Percentiles rank a stretch among this genome's conserved stretches.
Evolutionary conservation across 768 basidiomycete genomes (phyloP).

Genomic region (Lactifluus hygrophoroides): DNA sequence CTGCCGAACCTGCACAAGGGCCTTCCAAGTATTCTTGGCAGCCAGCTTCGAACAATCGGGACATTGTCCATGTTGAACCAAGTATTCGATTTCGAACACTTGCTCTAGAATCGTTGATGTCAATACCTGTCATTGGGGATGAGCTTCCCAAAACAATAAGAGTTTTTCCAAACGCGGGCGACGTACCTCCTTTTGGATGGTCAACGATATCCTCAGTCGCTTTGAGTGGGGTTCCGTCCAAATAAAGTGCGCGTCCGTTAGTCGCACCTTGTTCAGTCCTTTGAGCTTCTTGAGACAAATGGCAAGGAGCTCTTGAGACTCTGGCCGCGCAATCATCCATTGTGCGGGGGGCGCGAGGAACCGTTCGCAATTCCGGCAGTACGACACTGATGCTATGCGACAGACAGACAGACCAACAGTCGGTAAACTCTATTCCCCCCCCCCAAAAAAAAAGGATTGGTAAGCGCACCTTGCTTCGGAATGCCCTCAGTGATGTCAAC

Average conservation of each 20-base stretch:
- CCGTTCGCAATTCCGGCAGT: constrained; percentile 93
- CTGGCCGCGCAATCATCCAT: constrained; percentile 81
- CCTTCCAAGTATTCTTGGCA: constrained; percentile 99
- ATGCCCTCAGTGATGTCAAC: constrained; percentile 98
- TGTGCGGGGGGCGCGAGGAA: constrained; percentile 84
- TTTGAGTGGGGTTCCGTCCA: constrained; percentile 99
- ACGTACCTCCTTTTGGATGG: constrained; percentile 95
- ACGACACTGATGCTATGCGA: constrained; percentile 70
- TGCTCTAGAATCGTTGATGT: constrained; percentile 95
- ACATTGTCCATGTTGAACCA: constrained; percentile 93
- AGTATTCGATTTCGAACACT: constrained; percentile 92
- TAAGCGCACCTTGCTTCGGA: constrained; percentile 75
- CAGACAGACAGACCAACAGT: neutral
- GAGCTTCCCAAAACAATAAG: neutral
- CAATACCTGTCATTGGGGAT: constrained; percentile 51
- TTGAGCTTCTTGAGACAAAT: constrained; percentile 94
- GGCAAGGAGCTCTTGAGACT: constrained; percentile 88
- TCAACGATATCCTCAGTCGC: constrained; percentile 83
- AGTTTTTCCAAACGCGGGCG: neutral
- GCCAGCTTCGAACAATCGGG: constrained; percentile 89
- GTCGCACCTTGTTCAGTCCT: constrained; percentile 84
- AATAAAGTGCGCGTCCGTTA: constrained; percentile 98
- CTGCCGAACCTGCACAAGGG: constrained; percentile 96
- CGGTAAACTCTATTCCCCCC: neutral
- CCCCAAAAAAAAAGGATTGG: neutral